Percentiles rank a stretch among this genome's conserved stretches.
These are phyloP conservation scores for Thalassiosira livingstoniorum DNA, from an alignment of 352 stramenopile species.

Conservation along the genomic window DNA sequence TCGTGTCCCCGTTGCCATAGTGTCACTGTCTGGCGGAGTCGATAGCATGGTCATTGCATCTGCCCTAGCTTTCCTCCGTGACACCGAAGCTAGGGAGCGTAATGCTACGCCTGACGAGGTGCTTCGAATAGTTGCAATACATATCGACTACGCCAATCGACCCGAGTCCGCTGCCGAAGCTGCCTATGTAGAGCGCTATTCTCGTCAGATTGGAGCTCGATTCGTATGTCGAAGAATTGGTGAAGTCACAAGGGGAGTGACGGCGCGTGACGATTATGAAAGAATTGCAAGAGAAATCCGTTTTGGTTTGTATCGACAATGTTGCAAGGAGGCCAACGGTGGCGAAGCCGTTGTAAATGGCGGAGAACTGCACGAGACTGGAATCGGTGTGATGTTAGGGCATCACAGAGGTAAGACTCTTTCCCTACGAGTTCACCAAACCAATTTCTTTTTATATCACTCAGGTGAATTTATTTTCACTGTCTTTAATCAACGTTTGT, in stretches of 20 bases:
- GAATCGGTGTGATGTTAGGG: constrained; percentile 93
- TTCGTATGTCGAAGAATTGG: constrained; percentile 91
- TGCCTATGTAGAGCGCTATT: constrained; percentile 92
- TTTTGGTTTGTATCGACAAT: constrained; percentile 91
- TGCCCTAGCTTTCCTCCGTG: constrained; percentile 89
- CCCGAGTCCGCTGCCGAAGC: constrained; percentile 92
- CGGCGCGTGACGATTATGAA: constrained; percentile 95
- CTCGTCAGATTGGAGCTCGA: constrained; percentile 82
- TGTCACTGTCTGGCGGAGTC: constrained; percentile 94
- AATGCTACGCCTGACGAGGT: constrained; percentile 58
- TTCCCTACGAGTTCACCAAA: too few species aligned
- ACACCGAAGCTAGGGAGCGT: constrained; percentile 34
- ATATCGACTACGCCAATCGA: constrained; percentile 98
- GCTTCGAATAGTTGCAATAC: constrained; percentile 88
- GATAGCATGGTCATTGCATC: constrained; percentile 98
- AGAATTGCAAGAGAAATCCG: constrained; percentile 92
- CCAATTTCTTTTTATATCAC: too few species aligned
- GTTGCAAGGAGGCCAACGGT: constrained; percentile 76
- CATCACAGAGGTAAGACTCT: constrained; percentile 91
- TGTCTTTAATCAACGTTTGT: too few species aligned
- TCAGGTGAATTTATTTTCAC: too few species aligned
- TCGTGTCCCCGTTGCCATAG: constrained; percentile 68
- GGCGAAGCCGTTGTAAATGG: background rate
- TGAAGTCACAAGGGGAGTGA: constrained; percentile 91
- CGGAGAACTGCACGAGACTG: constrained; percentile 5